Percentiles rank a stretch among this genome's conserved stretches.
Conservation (phyloP, 139 green algal species). For the Microglena sp. region DNA sequence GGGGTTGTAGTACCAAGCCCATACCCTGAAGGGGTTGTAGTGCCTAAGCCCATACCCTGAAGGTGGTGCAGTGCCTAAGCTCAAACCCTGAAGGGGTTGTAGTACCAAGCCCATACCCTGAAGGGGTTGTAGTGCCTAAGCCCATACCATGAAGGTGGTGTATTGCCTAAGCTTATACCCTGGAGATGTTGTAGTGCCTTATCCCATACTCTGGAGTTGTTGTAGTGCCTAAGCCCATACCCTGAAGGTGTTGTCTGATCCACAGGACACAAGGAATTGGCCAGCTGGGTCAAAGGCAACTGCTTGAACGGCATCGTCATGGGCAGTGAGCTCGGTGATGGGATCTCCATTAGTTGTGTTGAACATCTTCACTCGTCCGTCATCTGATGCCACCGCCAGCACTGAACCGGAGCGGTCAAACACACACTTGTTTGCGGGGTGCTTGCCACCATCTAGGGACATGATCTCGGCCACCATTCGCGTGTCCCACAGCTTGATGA, state of each 20-base stretch:
- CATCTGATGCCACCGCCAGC: slow-evolving; percentile 58
- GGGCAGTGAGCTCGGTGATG: slow-evolving; percentile 46
- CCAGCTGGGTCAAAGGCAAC: slow-evolving; percentile 51
- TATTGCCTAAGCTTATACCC: too few relatives aligned
- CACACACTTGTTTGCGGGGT: slow-evolving; percentile 51
- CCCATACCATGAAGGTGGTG: not conserved
- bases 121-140: too few relatives aligned
- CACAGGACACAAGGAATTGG: slow-evolving; percentile 55
- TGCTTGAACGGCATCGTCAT: slow-evolving; percentile 68
- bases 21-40: too few relatives aligned
- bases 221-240: slow-evolving; percentile 47
- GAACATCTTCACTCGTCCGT: slow-evolving; percentile 45
- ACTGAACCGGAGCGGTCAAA: slow-evolving; percentile 59
- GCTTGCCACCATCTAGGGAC: slow-evolving; percentile 41
- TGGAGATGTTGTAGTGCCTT: too few relatives aligned
- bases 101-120: too few relatives aligned
- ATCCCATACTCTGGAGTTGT: too few relatives aligned
- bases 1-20: too few relatives aligned
- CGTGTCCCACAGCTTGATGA: slow-evolving; percentile 77
- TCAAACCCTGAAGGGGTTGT: not conserved
- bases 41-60: too few relatives aligned
- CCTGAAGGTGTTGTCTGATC: slow-evolving; percentile 59
- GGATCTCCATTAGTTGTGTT: slow-evolving; percentile 30
- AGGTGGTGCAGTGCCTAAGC: too few relatives aligned
- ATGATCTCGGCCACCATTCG: slow-evolving; percentile 71